phyloP scores from a whole-genome alignment of 2,329 filamentous ascomycete species.

The Phyllosticta citriasiana region DNA sequence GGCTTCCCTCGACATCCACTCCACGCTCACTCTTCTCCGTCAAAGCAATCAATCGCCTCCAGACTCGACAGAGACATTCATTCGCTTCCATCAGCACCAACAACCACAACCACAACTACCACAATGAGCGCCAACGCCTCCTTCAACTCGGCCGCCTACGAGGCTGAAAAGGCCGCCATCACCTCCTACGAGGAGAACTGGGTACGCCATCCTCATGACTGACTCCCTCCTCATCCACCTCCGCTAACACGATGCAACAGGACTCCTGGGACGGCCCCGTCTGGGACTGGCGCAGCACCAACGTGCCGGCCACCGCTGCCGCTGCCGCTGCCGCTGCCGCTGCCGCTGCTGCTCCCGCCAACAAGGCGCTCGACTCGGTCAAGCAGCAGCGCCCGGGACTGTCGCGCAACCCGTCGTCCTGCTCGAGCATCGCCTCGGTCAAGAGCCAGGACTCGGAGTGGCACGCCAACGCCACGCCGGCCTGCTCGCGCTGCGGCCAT shows the following conservation, averaged over 20 bases:
- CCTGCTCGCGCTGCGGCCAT: slow-evolving; percentile 7
- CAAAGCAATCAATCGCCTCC: slow-evolving; percentile 39
- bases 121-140: slow-evolving; percentile 10
- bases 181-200: slow-evolving; percentile 16
- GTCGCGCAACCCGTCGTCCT: slow-evolving; percentile 4
- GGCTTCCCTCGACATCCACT: slow-evolving; percentile 64
- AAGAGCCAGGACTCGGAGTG: slow-evolving; percentile 2
- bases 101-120: background rate
- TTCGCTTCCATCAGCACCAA: background rate
- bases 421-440: slow-evolving; percentile 6
- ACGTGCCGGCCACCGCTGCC: background rate
- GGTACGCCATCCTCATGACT: background rate
- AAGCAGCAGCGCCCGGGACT: slow-evolving; percentile 6
- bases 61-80: background rate
- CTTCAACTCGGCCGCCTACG: slow-evolving; percentile 15
- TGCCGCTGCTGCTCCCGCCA: background rate
- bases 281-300: slow-evolving; percentile 10
- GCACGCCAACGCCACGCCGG: slow-evolving; percentile 5
- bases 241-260: background rate
- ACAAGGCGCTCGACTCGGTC: slow-evolving; percentile 3
- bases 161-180: slow-evolving; percentile 16
- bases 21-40: slow-evolving; percentile 61
- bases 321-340: background rate
- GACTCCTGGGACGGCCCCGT: slow-evolving; percentile 10
- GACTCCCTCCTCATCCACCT: background rate